Base-by-base conservation (phyloP, 2,329 filamentous ascomycete genomes). In the Incumbomyces delicatus region DNA sequence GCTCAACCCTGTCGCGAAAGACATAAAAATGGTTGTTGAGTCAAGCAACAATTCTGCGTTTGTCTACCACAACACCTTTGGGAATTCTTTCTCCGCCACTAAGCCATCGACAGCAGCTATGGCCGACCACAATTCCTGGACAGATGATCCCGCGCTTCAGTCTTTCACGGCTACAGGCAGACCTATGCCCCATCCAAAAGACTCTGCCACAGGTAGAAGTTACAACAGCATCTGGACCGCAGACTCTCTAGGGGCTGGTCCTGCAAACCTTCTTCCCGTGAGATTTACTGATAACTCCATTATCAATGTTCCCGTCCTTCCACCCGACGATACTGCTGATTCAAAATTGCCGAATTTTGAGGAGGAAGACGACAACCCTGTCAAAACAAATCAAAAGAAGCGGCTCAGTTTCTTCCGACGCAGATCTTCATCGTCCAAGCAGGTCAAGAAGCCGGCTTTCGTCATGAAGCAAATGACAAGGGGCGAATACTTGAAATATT, bases 401-500 rank as follows among this genome's bases (percentile, higher is more conserved):
- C 30, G 40, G 47, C 39, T 41, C 38, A 44, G 33, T 13, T 40
- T 53, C 41, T 45, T 44, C 42, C 47, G 44, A 22, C 41, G 35
- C 36, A 43, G 34, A 14, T 49, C 46, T 6, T 40, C 6, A 13
- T 46, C 44, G 14, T 17, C 33, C 3, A 29, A 41, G 18, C 40
- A 35, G 12, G 44, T 27, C 33, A 33, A 40, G 20, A 34, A 46
- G 29, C 31, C 48, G 8, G 42, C 47, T 7, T 46, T 56, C 18
- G 41, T 38, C 14, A 57, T 53, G 41, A 51, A 50, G 27, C 29
- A 54, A 22, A 47, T 54, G n/a, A 32, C 48, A 7, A 40, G 52
- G 14, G 44, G 32, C 16, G 47, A 56, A 27, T 56, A 56, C 35
- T 44, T 53, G 6, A 48, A 52, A 37, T 50, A 54, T 35, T 56